Evolutionary conservation across 1,284 basidiomycete species (phyloP).

Genomic region (Psilocybe mexicana): DNA sequence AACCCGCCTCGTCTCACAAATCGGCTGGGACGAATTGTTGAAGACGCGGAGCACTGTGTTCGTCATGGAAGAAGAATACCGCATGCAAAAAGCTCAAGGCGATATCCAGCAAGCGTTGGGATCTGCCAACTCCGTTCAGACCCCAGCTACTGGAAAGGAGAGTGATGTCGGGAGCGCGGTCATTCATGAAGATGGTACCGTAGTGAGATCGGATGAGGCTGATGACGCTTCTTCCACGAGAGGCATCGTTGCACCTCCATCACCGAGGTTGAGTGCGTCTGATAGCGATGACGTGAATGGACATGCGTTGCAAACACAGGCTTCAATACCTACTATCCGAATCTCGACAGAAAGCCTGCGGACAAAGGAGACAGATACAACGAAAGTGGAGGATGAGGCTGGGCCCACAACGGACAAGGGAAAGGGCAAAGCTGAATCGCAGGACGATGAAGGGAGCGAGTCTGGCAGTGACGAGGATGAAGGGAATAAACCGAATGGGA

Average conservation of each 20-base stretch:
- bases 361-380: conserved; percentile 38
- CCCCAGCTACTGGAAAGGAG: conserved; percentile 17
- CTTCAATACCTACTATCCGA: conserved; percentile 80
- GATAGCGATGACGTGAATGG: conserved; percentile 23
- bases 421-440: conserved; percentile 25
- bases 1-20: conserved; percentile 86
- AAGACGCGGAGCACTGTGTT: conserved; percentile 94
- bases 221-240: conserved; percentile 79
- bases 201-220: conserved; percentile 28
- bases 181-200: conserved; percentile 60
- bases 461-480: conserved; percentile 72
- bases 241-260: conserved; percentile 49
- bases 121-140: conserved; percentile 21
- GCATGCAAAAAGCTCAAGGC: conserved; percentile 78
- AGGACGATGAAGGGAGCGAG: conserved; percentile 32
- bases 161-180: conserved; percentile 35
- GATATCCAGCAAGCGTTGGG: conserved; percentile 45
- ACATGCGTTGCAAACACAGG: conserved; percentile 18
- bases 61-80: conserved; percentile 99
- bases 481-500: conserved; percentile 28
- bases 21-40: conserved; percentile 98
- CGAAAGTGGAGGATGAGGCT: conserved; percentile 64
- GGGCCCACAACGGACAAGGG: conserved; percentile 27
- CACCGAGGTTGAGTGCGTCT: conserved; percentile 22
- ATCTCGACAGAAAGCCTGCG: conserved; percentile 83